phyloP scores from a whole-genome alignment of 768 basidiomycete species.

The Arthromyces matolae region DNA sequence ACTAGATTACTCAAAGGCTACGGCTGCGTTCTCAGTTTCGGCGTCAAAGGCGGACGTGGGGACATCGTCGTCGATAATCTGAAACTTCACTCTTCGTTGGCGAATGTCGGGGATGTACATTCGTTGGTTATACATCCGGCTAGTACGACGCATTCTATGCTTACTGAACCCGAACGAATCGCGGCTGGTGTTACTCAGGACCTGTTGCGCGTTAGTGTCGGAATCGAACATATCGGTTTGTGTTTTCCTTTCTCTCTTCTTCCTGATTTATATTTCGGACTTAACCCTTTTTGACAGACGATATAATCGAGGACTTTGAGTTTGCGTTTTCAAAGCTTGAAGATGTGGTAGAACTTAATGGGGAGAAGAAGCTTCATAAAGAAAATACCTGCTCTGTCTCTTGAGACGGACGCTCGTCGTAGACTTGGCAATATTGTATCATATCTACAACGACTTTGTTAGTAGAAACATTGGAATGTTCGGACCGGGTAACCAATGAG shows the following conservation, averaged over 20 bases:
- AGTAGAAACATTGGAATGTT: too few relatives aligned
- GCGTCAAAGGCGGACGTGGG: constrained; percentile 43
- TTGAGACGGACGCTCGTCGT: too few relatives aligned
- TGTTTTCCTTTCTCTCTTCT: not conserved
- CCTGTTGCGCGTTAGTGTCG: constrained; percentile 47
- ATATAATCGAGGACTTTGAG: constrained; percentile 12
- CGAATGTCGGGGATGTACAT: constrained; percentile 48
- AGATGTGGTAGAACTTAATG: not conserved
- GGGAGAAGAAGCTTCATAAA: not conserved
- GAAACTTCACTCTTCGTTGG: constrained; percentile 33
- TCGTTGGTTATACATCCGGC: constrained; percentile 63
- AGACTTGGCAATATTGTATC: too few relatives aligned
- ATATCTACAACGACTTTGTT: too few relatives aligned
- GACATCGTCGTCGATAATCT: constrained; percentile 35
- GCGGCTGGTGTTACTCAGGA: constrained; percentile 54
- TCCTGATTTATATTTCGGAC: not conserved
- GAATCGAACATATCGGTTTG: constrained; percentile 15
- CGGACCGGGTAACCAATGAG: too few relatives aligned
- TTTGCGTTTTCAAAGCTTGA: constrained; percentile 2
- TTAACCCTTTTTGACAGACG: constrained; percentile 5
- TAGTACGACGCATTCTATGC: constrained; percentile 60
- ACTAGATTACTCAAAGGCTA: constrained; percentile 42
- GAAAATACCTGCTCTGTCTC: not conserved
- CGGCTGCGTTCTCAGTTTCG: constrained; percentile 64
- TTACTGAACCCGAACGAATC: constrained; percentile 44